A percentile compares a stretch with the other conserved stretches of the same genome.
phyloP scores from a whole-genome alignment of 73 alveolate species.

The Blepharisma stoltei region DNA sequence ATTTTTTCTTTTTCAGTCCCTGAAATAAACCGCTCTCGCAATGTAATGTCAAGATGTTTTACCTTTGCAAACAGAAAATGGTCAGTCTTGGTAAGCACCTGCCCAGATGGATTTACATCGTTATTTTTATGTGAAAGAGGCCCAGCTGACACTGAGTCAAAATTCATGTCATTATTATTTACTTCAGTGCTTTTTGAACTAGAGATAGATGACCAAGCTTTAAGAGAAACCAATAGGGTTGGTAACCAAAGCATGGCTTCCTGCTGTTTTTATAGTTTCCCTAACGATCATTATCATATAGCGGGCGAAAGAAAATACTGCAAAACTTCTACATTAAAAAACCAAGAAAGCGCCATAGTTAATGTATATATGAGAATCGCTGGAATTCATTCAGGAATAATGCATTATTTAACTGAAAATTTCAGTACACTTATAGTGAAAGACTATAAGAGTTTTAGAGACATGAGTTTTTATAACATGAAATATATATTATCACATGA shows the following conservation, averaged over 20 bases:
- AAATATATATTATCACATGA: background rate
- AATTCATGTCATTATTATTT: background rate
- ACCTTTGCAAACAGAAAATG: background rate
- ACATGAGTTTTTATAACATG: background rate
- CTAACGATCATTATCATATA: conserved; percentile 10
- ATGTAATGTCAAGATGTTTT: conserved; percentile 13
- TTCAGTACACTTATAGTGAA: background rate
- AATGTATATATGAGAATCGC: background rate
- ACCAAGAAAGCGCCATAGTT: background rate
- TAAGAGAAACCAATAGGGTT: background rate
- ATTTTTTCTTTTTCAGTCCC: background rate
- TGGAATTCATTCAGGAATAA: conserved; percentile 14
- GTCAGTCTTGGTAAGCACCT: conserved; percentile 4
- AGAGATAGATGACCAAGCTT: conserved; percentile 9
- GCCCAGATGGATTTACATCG: background rate
- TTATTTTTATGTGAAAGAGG: conserved; percentile 22
- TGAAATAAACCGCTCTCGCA: background rate
- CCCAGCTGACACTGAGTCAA: background rate
- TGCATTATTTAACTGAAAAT: conserved; percentile 23
- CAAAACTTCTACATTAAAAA: background rate
- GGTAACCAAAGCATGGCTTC: background rate
- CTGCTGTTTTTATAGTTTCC: background rate
- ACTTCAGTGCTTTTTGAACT: conserved; percentile 22
- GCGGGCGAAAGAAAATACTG: conserved; percentile 22
- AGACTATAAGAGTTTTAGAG: background rate